Conservation (phyloP, 495 filamentous ascomycete species). For the Lasiosphaeris hirsuta region DNA sequence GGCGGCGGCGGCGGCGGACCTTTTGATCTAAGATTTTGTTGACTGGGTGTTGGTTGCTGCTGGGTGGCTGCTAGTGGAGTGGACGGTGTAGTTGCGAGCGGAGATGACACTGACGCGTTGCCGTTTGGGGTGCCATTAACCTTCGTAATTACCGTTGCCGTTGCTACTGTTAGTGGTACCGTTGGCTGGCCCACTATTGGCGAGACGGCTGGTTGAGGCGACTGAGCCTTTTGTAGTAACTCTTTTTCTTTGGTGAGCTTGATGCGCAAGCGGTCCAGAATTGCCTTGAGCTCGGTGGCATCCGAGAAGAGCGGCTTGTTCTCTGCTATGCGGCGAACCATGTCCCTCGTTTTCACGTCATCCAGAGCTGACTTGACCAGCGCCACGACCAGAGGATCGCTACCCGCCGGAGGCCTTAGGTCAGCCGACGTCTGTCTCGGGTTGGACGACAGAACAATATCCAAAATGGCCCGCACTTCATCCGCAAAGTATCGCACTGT, state of each 20-base stretch:
- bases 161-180: slow-evolving; percentile 22
- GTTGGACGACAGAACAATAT: slow-evolving; percentile 45
- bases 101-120: slow-evolving; percentile 22
- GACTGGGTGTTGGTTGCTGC: slow-evolving; percentile 30
- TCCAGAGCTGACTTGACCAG: slow-evolving; percentile 45
- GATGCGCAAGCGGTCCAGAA: slow-evolving; percentile 34
- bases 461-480: slow-evolving; percentile 45
- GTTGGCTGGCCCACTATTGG: slow-evolving; percentile 12
- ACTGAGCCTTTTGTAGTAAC: slow-evolving; percentile 22
- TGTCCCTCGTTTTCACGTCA: slow-evolving; percentile 33
- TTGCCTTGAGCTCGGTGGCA: slow-evolving; percentile 40
- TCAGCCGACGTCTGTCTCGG: slow-evolving; percentile 41
- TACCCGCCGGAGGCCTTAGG: slow-evolving; percentile 38
- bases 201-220: slow-evolving; percentile 10
- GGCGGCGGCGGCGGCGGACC: slow-evolving; percentile 47
- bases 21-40: slow-evolving; percentile 48
- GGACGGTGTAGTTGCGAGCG: slow-evolving; percentile 18
- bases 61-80: slow-evolving; percentile 5
- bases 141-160: not conserved
- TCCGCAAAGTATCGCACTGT: slow-evolving; percentile 48
- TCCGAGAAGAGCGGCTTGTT: slow-evolving; percentile 42
- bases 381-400: slow-evolving; percentile 41
- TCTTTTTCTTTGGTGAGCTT: slow-evolving; percentile 30
- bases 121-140: slow-evolving; percentile 23
- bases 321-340: slow-evolving; percentile 40